Evolutionary conservation across 768 basidiomycete genomes (phyloP).

Genomic region (Lepiota brunneoincarnata): DNA sequence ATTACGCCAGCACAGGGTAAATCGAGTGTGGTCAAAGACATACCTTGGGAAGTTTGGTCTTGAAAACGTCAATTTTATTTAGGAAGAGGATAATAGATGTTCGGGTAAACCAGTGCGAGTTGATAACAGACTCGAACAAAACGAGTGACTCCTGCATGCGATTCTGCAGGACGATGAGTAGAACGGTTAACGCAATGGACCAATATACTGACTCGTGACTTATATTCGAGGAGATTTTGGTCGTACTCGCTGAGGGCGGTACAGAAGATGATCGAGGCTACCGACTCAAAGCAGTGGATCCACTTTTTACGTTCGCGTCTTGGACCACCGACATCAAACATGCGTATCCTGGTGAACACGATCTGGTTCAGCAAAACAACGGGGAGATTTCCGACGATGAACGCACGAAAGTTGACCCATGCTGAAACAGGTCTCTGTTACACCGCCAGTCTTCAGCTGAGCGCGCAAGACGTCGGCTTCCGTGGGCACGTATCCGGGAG

Average conservation of each 20-base stretch:
- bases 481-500: constrained; percentile 78
- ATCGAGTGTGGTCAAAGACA: background rate
- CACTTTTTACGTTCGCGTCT: constrained; percentile 80
- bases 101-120: constrained; percentile 90
- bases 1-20: constrained; percentile 1
- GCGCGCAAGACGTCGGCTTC: constrained; percentile 86
- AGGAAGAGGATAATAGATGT: constrained; percentile 90
- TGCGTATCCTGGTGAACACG: constrained; percentile 42
- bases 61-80: constrained; percentile 94
- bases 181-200: background rate
- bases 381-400: background rate
- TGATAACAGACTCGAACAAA: constrained; percentile 90
- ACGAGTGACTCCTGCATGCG: constrained; percentile 92
- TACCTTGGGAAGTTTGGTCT: constrained; percentile 77
- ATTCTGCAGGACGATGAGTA: constrained; percentile 48
- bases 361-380: background rate
- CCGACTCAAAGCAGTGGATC: constrained; percentile 67
- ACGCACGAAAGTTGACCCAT: constrained; percentile 65
- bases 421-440: constrained; percentile 81
- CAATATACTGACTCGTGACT: constrained; percentile 47
- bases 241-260: constrained; percentile 73
- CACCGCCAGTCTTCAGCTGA: constrained; percentile 87
- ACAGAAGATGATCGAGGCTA: constrained; percentile 67
- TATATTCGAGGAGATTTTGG: constrained; percentile 67
- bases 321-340: constrained; percentile 82